Evolutionary conservation across 345 rosid species (phyloP).

Genomic region (Mercurialis annua): DNA sequence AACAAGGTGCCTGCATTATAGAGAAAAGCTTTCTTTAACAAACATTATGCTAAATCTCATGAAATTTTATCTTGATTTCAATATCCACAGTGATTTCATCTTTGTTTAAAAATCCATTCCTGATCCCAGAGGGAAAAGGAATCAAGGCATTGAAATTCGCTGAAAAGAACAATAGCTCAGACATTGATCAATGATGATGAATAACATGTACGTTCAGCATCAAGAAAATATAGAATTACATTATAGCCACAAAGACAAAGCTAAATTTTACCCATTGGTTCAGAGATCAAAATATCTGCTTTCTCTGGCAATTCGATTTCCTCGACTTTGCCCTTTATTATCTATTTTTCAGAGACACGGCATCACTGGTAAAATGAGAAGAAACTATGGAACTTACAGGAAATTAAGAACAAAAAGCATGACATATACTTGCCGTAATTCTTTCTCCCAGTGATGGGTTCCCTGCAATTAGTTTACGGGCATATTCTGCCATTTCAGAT

Average conservation of each 20-base stretch:
- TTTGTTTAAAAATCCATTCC: constrained; percentile 7
- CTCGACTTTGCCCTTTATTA: constrained; percentile 94
- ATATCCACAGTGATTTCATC: not conserved
- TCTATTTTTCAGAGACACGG: constrained; percentile 40
- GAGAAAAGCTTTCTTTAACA: constrained; percentile 9
- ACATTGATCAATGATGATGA: not conserved
- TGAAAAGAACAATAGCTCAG: not conserved
- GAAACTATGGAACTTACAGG: not conserved
- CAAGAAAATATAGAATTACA: not conserved
- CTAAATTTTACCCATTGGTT: constrained; percentile 81
- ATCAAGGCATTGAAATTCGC: not conserved
- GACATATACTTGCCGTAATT: constrained; percentile 62
- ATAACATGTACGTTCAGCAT: not conserved
- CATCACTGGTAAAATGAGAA: constrained; percentile 8
- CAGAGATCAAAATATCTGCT: constrained; percentile 94
- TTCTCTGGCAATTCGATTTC: constrained; percentile 95
- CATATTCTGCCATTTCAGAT: constrained; percentile 98
- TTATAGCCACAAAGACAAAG: constrained; percentile 11
- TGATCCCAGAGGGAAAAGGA: not conserved
- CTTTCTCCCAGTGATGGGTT: constrained; percentile 73
- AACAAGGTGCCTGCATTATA: constrained; percentile 71
- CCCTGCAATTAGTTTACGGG: constrained; percentile 88
- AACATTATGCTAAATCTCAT: not conserved
- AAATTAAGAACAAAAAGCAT: not conserved
- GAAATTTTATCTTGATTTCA: constrained; percentile 3